Percentiles rank a stretch among this genome's conserved stretches.
Conservation (phyloP, 2,329 filamentous ascomycete species). For the Alternaria brassicicola region DNA sequence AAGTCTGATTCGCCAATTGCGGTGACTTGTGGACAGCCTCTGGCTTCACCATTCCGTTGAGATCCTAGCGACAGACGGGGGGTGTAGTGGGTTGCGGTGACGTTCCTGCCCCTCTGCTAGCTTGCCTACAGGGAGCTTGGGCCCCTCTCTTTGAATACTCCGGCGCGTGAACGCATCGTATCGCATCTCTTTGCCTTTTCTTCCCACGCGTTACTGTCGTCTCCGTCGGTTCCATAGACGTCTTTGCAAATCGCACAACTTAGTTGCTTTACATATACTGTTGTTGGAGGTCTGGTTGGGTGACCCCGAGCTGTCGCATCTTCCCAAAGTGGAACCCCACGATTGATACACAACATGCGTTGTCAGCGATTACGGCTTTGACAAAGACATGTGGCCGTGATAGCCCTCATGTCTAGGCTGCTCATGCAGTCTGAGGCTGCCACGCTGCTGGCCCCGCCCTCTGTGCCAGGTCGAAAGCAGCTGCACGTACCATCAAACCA, state of each 20-base stretch:
- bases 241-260: neutral
- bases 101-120: conserved; percentile 16
- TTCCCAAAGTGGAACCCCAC: conserved; percentile 6
- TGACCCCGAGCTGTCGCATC: neutral
- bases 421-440: neutral
- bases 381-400: conserved; percentile 23
- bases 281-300: neutral
- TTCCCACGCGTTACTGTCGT: neutral
- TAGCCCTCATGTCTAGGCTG: neutral
- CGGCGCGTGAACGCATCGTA: conserved; percentile 1
- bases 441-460: neutral
- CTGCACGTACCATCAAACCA: neutral
- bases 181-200: neutral
- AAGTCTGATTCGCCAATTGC: conserved; percentile 29
- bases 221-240: neutral
- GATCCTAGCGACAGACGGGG: conserved; percentile 27
- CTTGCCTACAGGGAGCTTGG: conserved; percentile 19
- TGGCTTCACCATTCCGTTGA: conserved; percentile 22
- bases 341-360: conserved; percentile 25
- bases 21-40: conserved; percentile 27
- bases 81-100: conserved; percentile 25
- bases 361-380: conserved; percentile 35
- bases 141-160: conserved; percentile 10
- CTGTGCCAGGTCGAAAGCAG: neutral
- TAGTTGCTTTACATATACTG: neutral